These are phyloP conservation scores for Leucosporidium scottii DNA, from an alignment of 768 basidiomycete species.

Conservation along the genomic window DNA sequence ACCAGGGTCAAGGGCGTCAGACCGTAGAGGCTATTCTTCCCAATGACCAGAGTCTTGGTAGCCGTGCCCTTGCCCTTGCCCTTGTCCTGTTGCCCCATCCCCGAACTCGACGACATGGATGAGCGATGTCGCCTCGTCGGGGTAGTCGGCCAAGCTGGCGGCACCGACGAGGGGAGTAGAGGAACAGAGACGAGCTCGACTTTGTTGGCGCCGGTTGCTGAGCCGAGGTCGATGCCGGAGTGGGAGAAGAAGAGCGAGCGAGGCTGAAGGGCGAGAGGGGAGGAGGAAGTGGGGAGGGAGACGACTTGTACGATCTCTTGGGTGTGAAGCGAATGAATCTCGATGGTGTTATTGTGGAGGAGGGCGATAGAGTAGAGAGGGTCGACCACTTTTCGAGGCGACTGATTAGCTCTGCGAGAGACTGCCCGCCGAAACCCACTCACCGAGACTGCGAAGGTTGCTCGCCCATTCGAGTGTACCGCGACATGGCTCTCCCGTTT, in stretches of 20 bases:
- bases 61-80: not conserved
- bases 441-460: conserved; percentile 70
- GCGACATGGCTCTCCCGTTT: conserved; percentile 77
- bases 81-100: not conserved
- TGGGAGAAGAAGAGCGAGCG: conserved; percentile 1
- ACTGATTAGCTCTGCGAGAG: conserved; percentile 3
- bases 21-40: conserved; percentile 20
- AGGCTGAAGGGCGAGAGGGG: conserved; percentile 6
- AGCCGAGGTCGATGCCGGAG: conserved; percentile 10
- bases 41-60: conserved; percentile 18
- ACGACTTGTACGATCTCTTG: conserved; percentile 67
- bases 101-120: not conserved
- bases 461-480: conserved; percentile 80
- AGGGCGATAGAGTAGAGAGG: conserved; percentile 73
- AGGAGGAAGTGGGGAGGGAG: conserved; percentile 12
- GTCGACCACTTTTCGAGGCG: conserved; percentile 58
- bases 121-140: not conserved
- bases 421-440: conserved; percentile 5
- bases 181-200: not conserved
- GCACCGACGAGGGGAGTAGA: not conserved
- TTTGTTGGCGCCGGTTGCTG: conserved; percentile 11
- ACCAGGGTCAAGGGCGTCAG: conserved; percentile 29
- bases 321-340: conserved; percentile 71
- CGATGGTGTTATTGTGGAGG: conserved; percentile 67
- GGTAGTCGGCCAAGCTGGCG: not conserved